Evolutionary conservation across 306 rosid species (phyloP).

Genomic region (Aeschynomene evenia): DNA sequence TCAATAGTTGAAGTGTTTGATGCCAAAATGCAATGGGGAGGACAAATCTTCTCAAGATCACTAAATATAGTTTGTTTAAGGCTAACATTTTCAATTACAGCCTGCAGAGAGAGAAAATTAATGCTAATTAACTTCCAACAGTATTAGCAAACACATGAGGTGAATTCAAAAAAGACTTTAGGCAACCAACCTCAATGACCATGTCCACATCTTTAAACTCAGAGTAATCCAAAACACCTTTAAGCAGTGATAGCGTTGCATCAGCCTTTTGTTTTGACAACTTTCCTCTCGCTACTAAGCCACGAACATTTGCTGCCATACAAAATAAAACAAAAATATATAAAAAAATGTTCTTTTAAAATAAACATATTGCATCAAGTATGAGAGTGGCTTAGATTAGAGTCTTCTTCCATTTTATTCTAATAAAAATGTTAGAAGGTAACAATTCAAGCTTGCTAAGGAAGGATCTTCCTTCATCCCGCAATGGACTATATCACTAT

Average conservation of each 20-base stretch:
- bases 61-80: conserved; percentile 83
- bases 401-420: not conserved
- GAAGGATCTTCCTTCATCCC: not conserved
- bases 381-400: not conserved
- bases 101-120: conserved; percentile 52
- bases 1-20: conserved; percentile 90
- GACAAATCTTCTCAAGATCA: conserved; percentile 84
- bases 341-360: not conserved
- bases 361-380: conserved; percentile 11
- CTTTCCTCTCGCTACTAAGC: conserved; percentile 65
- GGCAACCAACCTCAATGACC: conserved; percentile 82
- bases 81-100: conserved; percentile 79
- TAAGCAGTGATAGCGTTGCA: conserved; percentile 60
- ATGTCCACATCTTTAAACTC: conserved; percentile 82
- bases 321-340: conserved; percentile 28
- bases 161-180: conserved; percentile 21
- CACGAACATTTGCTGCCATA: conserved; percentile 63
- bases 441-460: not conserved
- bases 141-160: not conserved
- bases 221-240: conserved; percentile 81
- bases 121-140: conserved; percentile 21
- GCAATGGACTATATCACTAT: not conserved
- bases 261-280: conserved; percentile 70
- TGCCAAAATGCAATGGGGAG: conserved; percentile 85
- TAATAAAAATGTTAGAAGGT: not conserved